These are phyloP conservation scores for Umbelopsis ramanniana DNA, from an alignment of 192 early-diverging fungal genomes.

Conservation along the genomic window DNA sequence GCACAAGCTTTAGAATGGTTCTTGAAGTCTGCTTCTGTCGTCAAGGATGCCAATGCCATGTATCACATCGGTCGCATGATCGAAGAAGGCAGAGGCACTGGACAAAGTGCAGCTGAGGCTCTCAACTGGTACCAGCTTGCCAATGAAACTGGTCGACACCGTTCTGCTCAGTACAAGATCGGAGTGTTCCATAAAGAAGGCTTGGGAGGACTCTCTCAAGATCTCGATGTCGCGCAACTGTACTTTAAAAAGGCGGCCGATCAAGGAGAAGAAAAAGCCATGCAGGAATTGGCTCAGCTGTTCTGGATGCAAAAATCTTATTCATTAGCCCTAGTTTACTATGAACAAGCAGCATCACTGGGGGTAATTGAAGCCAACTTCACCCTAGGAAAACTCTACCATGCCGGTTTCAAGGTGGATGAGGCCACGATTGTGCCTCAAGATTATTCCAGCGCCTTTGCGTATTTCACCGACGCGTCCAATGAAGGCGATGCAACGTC, in stretches of 20 bases:
- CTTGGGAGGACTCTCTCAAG: constrained; percentile 1
- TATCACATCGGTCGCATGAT: constrained; percentile 35
- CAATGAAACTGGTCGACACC: constrained; percentile 25
- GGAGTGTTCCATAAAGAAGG: constrained; percentile 31
- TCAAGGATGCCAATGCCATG: constrained; percentile 38
- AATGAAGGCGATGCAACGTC: constrained; percentile 27
- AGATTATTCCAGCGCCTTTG: constrained; percentile 34
- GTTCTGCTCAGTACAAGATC: constrained; percentile 30
- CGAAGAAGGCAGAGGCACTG: constrained; percentile 22
- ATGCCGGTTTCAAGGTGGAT: constrained; percentile 27
- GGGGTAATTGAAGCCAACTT: constrained; percentile 27
- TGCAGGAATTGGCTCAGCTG: constrained; percentile 35
- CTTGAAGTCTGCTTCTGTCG: constrained; percentile 24
- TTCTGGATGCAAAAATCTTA: constrained; percentile 32
- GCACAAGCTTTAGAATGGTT: constrained; percentile 34
- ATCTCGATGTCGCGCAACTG: constrained; percentile 12
- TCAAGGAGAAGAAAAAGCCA: constrained; percentile 34
- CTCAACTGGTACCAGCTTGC: constrained; percentile 36
- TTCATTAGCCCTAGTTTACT: constrained; percentile 7
- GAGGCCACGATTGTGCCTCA: constrained; percentile 23
- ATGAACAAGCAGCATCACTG: constrained; percentile 25
- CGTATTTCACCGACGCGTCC: constrained; percentile 32
- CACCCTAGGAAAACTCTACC: constrained; percentile 34
- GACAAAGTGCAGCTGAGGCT: constrained; percentile 5
- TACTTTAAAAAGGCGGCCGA: constrained; percentile 30